Base-by-base conservation (phyloP, 2,329 filamentous ascomycete genomes). In the Curvularia lunata region DNA sequence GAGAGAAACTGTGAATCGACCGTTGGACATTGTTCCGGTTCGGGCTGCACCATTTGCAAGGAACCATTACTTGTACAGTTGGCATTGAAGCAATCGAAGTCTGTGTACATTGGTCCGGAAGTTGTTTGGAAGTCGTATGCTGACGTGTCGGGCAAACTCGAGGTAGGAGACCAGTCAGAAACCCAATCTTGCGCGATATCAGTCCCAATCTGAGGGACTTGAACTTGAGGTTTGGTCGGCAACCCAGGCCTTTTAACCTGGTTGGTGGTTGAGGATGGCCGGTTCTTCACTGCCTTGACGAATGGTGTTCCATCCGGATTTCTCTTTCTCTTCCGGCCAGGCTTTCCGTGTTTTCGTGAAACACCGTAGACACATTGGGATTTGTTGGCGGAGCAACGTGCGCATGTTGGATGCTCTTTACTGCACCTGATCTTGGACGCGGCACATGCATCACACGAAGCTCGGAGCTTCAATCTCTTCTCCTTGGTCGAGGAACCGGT, bases 381-480 rank as follows among this genome's bases (percentile, higher is more conserved):
- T 37, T 66, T 68, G 41, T 69, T 72, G 51, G 64, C 48, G 10
- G 64, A 62, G 55, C 74, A 76, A 28, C 72, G 72, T n/a, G 62
- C 59, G 54, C 73, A 75, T 19, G 60, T 65, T 2, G 74, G 73
- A 56, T 75, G 73, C 23, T 73, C 67, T 57, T 75, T 75, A 61
- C 70, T 73, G 62, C 74, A 75, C 54, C 74, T 75, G 49, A 75
- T 71, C 55, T 76, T 76, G 6, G 72, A 74, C n/a, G 71, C 67
- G n/a, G 74, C 71, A 63, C 74, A 76, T 7, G 70, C 66, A 62
- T 76, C 72, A 62, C 74, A 75, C 12, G 72, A 75, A 52, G 71
- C 72, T 61, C 73, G 66, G 18, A 76, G 69, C 56, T 76, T 76
- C 18, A 65, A 63, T 49, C 58, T 66, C 49, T 64, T 65, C 50